phyloP scores from a whole-genome alignment of 768 basidiomycete genomes.

The Leccinum obscurum region DNA sequence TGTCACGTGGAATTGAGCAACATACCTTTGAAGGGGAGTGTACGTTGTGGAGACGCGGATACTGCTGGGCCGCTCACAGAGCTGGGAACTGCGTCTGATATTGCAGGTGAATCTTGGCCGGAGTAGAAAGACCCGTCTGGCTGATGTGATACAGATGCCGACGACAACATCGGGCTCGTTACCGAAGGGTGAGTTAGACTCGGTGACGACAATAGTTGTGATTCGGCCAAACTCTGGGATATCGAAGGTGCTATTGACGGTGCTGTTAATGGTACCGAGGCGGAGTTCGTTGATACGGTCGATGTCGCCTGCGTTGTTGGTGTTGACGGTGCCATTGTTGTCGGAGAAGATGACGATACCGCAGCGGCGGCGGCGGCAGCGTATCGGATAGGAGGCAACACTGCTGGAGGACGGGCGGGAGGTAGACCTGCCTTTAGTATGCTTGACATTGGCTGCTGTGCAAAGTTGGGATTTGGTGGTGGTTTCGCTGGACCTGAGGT shows the following conservation, averaged over 20 bases:
- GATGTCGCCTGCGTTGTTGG: slow-evolving; percentile 40
- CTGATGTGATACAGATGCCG: slow-evolving; percentile 62
- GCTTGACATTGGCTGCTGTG: slow-evolving; percentile 71
- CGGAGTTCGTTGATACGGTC: slow-evolving; percentile 31
- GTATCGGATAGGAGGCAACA: slow-evolving; percentile 82
- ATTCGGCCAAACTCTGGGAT: slow-evolving; percentile 36
- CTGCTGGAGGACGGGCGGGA: slow-evolving; percentile 48
- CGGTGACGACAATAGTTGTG: slow-evolving; percentile 60
- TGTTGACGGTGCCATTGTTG: slow-evolving; percentile 23
- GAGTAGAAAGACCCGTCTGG: slow-evolving; percentile 71
- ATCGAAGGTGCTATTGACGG: slow-evolving; percentile 39
- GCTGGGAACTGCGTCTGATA: slow-evolving; percentile 62
- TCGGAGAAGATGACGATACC: slow-evolving; percentile 26
- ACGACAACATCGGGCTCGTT: slow-evolving; percentile 80
- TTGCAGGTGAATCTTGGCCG: slow-evolving; percentile 67
- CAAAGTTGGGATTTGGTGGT: slow-evolving; percentile 78
- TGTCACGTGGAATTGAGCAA: slow-evolving; percentile 16
- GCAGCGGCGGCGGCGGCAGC: slow-evolving; percentile 81
- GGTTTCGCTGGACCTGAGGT: slow-evolving; percentile 48
- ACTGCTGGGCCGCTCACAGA: slow-evolving; percentile 48
- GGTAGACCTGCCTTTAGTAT: slow-evolving; percentile 78
- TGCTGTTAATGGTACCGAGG: slow-evolving; percentile 41
- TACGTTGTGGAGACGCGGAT: slow-evolving; percentile 61
- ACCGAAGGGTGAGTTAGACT: slow-evolving; percentile 85
- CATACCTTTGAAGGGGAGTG: slow-evolving; percentile 49